These are phyloP conservation scores for Neurospora sp. DNA, from an alignment of 495 filamentous ascomycete species.

Conservation along the genomic window DNA sequence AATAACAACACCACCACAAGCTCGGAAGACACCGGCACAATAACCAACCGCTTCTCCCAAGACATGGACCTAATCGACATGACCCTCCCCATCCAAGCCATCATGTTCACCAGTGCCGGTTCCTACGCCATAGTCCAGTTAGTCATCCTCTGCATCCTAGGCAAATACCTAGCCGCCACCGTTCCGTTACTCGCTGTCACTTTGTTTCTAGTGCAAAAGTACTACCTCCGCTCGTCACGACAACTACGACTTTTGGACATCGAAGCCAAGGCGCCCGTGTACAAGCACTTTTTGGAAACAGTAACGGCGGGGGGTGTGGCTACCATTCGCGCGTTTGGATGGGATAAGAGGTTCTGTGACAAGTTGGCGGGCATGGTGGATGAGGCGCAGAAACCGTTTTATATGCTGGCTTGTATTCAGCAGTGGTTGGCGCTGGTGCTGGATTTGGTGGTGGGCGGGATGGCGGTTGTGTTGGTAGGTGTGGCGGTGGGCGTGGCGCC, in stretches of 20 bases:
- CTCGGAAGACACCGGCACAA: conserved; percentile 12
- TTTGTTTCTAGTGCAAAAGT: conserved; percentile 39
- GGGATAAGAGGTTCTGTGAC: conserved; percentile 31
- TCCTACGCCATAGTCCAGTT: conserved; percentile 15
- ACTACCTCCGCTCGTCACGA: conserved; percentile 48
- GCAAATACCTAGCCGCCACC: conserved; percentile 17
- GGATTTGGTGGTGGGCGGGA: conserved; percentile 32
- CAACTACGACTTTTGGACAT: conserved; percentile 50
- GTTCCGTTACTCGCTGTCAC: conserved; percentile 21
- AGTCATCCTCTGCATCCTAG: conserved; percentile 19
- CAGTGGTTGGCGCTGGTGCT: conserved; percentile 42
- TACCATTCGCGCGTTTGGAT: conserved; percentile 42
- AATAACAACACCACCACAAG: not conserved
- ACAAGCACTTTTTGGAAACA: conserved; percentile 36
- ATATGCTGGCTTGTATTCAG: conserved; percentile 44
- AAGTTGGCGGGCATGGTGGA: conserved; percentile 46
- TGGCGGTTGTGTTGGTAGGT: conserved; percentile 33
- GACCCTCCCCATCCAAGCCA: conserved; percentile 13
- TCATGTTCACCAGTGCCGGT: conserved; percentile 7
- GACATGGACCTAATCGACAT: conserved; percentile 24
- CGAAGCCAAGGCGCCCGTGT: conserved; percentile 29
- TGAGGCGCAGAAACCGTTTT: conserved; percentile 37
- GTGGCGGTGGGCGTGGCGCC: conserved; percentile 17
- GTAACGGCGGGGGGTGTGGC: conserved; percentile 28
- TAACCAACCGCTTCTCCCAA: conserved; percentile 29